Base-by-base conservation (phyloP, 805 yeast genomes). In the Candida golubevii region DNA sequence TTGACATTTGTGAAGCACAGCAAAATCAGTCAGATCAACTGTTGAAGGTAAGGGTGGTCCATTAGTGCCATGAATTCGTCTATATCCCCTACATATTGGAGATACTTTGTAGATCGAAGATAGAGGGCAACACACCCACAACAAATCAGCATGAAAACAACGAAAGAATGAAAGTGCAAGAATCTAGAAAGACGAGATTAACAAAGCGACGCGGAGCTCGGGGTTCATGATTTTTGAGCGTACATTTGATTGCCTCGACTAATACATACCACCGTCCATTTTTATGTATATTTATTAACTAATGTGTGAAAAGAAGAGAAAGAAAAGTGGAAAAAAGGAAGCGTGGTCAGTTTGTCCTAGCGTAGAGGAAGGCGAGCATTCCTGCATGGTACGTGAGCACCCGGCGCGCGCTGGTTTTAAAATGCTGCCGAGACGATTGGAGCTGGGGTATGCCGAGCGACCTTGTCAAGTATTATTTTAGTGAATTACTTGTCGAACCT, bases 231-330 rank as follows among this genome's bases (percentile, higher is more conserved):
- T 26, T 12, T 31, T 35, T 15, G 30, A 26, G 31, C 35, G 32
- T 23, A 33, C 38, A 38, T 14, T 36, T 27, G 15, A 26, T 28
- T 15, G 35, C 26, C 15, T 33, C 26, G 8, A 8, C 28, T 12
- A 29, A 26, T 65, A 76, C 80, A 66, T 76, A 76, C 80, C 79
- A 66, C 79, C 79, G 75, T 77, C 81, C 81, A 77, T 76, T 60
- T 66, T 75, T 69, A 58, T 33, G 28, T 42, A 47, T 42, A 48
- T 36, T 55, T 46, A 48, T 50, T 52, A 50, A 51, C 36, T 53
- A 41, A 43, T 41, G 43, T 49, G 52, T 51, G 49, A 35, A 47
- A 48, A 47, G 53, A 46, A 48, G 51, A 49, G 54, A 52, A 57
- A 52, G 52, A 51, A 50, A 49, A 42, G 46, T 47, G 53, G 53